These are phyloP conservation scores for Ilyonectria sp. DNA, from an alignment of 2,329 filamentous ascomycete genomes.

Conservation along the genomic window DNA sequence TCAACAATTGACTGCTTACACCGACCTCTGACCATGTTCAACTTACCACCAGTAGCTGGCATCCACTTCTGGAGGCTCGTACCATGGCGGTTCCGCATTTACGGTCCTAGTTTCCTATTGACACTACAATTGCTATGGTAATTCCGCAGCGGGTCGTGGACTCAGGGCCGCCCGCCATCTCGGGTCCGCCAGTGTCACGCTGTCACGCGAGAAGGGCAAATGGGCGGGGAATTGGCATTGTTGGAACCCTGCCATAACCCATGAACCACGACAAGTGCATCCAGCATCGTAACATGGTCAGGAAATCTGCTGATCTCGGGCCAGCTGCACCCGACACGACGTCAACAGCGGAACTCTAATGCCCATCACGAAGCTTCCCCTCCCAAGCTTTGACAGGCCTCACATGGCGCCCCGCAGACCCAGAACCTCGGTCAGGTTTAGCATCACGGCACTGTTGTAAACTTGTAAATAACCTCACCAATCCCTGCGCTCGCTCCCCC, in stretches of 20 bases:
- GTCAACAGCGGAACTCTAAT: constrained; percentile 16
- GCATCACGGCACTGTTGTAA: neutral
- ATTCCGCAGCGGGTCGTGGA: constrained; percentile 18
- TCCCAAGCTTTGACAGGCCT: constrained; percentile 12
- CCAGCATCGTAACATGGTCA: constrained; percentile 2
- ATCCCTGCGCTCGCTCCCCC: constrained; percentile 12
- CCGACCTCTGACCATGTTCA: neutral
- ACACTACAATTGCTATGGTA: constrained; percentile 2
- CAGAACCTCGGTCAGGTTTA: constrained; percentile 19
- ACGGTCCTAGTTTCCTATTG: neutral
- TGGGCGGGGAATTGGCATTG: neutral
- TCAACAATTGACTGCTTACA: neutral
- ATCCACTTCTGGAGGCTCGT: neutral
- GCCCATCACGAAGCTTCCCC: neutral
- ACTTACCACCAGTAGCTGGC: neutral
- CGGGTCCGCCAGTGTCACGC: neutral
- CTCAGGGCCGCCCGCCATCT: neutral
- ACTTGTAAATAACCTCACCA: neutral
- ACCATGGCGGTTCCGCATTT: neutral
- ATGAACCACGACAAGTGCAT: neutral
- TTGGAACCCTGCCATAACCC: constrained; percentile 1
- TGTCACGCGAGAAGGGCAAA: neutral
- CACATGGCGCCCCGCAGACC: constrained; percentile 29
- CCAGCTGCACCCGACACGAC: constrained; percentile 19
- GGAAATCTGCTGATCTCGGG: constrained; percentile 28